A percentile compares a stretch with the other conserved stretches of the same genome.
Evolutionary conservation across 306 rosid species (phyloP).

Genomic region (apple (Malus domestica)): DNA sequence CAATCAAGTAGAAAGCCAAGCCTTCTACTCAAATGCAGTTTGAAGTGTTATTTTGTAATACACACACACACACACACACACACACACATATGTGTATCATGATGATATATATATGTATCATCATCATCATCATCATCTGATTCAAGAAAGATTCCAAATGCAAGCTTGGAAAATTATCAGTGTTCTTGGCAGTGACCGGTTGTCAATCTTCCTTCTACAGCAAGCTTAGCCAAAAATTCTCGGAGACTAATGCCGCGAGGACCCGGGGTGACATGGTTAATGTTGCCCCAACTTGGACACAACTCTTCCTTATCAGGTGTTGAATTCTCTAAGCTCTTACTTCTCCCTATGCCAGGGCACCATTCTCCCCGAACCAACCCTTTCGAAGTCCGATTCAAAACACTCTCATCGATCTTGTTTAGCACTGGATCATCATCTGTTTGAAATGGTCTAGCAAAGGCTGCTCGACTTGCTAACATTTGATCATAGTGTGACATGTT

Average conservation of each 20-base stretch:
- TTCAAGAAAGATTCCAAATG: neutral
- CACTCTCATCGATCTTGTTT: conserved; percentile 40
- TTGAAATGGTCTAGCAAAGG: conserved; percentile 53
- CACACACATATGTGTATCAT: too few species aligned
- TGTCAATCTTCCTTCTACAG: conserved; percentile 17
- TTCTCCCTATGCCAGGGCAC: conserved; percentile 34
- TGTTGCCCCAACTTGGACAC: conserved; percentile 27
- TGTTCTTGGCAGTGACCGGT: conserved; percentile 28
- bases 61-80: too few species aligned
- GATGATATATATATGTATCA: neutral
- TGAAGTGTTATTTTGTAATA: neutral
- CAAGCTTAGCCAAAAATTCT: conserved; percentile 22
- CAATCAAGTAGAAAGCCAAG: neutral
- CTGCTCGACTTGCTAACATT: conserved; percentile 38
- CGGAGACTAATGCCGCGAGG: conserved; percentile 31
- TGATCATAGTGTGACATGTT: conserved; percentile 41
- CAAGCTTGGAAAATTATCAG: neutral
- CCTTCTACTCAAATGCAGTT: neutral
- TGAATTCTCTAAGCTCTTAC: conserved; percentile 7
- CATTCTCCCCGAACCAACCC: conserved; percentile 52
- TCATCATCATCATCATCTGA: neutral
- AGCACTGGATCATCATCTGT: conserved; percentile 38
- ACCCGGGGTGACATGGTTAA: conserved; percentile 46
- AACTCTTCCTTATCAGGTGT: conserved; percentile 14
- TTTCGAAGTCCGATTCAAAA: conserved; percentile 29